Conservation (phyloP, 2,329 filamentous ascomycete genomes). For the Xylariomycetidae sp. region DNA sequence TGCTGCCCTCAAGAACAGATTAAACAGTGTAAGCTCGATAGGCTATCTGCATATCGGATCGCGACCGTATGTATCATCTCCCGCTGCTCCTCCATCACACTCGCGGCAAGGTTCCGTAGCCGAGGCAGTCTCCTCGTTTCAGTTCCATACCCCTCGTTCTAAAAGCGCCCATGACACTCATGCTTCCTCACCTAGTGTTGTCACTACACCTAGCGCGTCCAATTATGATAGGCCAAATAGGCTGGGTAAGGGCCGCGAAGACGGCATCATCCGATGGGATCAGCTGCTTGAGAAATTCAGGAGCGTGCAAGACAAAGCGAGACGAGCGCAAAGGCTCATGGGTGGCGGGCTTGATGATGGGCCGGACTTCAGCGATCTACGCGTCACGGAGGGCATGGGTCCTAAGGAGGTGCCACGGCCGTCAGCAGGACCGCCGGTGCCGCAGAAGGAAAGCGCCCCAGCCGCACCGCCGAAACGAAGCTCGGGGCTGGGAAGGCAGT, state of each 20-base stretch:
- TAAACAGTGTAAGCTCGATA: constrained; percentile 96
- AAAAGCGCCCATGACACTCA: constrained; percentile 32
- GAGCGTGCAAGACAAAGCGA: constrained; percentile 79
- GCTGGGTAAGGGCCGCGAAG: constrained; percentile 71
- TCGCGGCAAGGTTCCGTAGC: constrained; percentile 29
- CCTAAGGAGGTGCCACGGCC: constrained; percentile 33
- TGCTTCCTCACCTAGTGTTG: constrained; percentile 33
- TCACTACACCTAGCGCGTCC: constrained; percentile 44
- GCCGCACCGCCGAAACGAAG: constrained; percentile 53
- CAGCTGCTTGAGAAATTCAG: constrained; percentile 95
- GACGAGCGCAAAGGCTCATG: constrained; percentile 61
- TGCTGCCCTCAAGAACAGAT: constrained; percentile 88
- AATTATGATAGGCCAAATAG: constrained; percentile 70
- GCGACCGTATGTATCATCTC: constrained; percentile 60
- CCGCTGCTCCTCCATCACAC: constrained; percentile 19
- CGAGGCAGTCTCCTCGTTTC: constrained; percentile 26
- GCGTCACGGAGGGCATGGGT: constrained; percentile 36
- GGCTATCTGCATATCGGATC: constrained; percentile 84
- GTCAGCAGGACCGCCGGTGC: constrained; percentile 33
- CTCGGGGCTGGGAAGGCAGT: constrained; percentile 61
- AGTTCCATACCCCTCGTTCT: constrained; percentile 19
- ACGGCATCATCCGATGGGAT: constrained; percentile 81
- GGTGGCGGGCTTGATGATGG: constrained; percentile 47
- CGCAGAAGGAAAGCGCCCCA: constrained; percentile 45
- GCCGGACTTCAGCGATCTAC: constrained; percentile 36